Percentiles rank a stretch among this genome's conserved stretches.
phyloP scores from a whole-genome alignment of 106 monocot species.

The Ottelia alismoides region DNA sequence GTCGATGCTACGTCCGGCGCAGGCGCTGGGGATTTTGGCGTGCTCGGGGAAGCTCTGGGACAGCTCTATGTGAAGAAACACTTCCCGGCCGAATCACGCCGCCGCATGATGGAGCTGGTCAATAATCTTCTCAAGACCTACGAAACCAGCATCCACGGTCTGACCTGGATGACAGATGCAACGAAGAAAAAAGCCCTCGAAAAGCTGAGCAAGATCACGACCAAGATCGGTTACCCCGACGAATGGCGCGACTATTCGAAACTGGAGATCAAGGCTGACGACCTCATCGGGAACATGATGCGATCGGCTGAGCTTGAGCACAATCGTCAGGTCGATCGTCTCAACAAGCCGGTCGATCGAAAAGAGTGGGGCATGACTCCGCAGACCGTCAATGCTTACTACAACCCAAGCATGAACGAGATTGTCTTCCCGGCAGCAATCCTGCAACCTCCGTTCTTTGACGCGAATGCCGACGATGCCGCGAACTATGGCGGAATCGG shows the following conservation, averaged over 20 bases:
- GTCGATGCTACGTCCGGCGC: background rate
- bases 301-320: background rate
- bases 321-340: background rate
- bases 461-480: background rate
- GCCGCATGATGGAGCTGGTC: background rate
- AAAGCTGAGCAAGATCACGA: background rate
- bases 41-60: background rate
- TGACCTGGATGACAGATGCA: background rate
- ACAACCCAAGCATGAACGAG: background rate
- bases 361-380: background rate
- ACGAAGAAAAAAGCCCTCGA: background rate
- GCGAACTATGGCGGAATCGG: background rate
- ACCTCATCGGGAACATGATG: background rate
- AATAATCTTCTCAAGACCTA: background rate
- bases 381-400: background rate
- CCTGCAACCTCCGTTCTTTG: background rate
- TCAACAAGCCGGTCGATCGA: background rate
- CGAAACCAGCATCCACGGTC: background rate
- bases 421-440: background rate
- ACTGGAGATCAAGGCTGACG: background rate
- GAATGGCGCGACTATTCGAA: background rate
- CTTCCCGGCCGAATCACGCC: background rate
- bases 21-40: too few species aligned
- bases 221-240: background rate
- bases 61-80: background rate